Conservation (phyloP, 2,329 filamentous ascomycete species). For the Daldinia eschscholtzii region DNA sequence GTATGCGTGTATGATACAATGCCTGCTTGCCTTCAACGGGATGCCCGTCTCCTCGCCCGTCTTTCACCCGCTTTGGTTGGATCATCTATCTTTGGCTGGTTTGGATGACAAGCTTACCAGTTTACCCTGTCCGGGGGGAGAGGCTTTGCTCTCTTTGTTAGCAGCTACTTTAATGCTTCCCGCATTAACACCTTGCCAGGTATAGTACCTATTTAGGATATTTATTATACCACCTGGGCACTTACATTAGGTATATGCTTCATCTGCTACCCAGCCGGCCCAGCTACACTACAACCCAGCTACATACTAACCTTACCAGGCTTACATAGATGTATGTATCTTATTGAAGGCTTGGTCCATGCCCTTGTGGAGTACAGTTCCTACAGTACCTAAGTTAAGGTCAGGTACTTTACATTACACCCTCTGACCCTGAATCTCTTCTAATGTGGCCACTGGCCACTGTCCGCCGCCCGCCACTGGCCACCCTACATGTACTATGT, state of each 20-base stretch:
- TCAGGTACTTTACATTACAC: conserved; percentile 2
- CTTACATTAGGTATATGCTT: conserved; percentile 5
- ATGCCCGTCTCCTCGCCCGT: background rate
- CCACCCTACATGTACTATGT: conserved; percentile 20
- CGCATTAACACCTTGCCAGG: conserved; percentile 20
- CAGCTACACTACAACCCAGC: no score
- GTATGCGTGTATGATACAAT: conserved; percentile 5
- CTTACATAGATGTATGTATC: no score
- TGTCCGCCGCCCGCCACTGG: conserved; percentile 5
- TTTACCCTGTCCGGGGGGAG: conserved; percentile 36
- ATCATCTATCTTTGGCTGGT: conserved; percentile 20
- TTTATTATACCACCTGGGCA: conserved; percentile 7
- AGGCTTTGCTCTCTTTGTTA: conserved; percentile 31
- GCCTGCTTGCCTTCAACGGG: conserved; percentile 3
- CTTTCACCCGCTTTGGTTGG: conserved; percentile 31
- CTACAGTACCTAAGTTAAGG: conserved; percentile 6
- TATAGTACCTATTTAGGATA: conserved; percentile 11
- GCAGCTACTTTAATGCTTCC: conserved; percentile 20
- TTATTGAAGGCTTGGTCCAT: no score
- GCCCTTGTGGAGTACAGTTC: background rate
- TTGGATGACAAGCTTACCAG: conserved; percentile 33
- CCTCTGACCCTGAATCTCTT: conserved; percentile 1
- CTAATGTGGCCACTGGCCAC: no score
- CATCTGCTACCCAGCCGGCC: background rate
- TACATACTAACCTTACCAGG: background rate